These are phyloP conservation scores for Podaxis pistillaris DNA, from an alignment of 768 basidiomycete genomes.

Conservation along the genomic window DNA sequence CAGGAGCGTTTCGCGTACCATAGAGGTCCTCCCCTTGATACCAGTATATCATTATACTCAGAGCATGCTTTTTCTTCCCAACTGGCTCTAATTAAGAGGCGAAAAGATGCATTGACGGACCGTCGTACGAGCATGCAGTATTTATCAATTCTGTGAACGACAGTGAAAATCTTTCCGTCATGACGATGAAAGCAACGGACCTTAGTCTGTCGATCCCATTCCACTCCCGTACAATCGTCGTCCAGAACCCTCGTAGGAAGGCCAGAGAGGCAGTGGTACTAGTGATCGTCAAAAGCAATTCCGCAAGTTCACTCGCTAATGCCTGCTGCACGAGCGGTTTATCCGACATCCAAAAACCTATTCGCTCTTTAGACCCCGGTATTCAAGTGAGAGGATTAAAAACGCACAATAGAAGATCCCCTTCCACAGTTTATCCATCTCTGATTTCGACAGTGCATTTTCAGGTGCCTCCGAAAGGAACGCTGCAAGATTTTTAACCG, in stretches of 20 bases:
- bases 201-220: constrained; percentile 85
- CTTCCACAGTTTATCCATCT: constrained; percentile 96
- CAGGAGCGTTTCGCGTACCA: constrained; percentile 49
- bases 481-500: constrained; percentile 70
- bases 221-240: constrained; percentile 89
- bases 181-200: constrained; percentile 39
- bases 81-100: constrained; percentile 64
- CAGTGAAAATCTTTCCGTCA: constrained; percentile 7
- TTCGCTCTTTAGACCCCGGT: background rate
- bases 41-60: constrained; percentile 71
- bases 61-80: constrained; percentile 62
- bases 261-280: constrained; percentile 56
- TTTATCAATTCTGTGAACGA: constrained; percentile 79
- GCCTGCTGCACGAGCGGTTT: constrained; percentile 96
- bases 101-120: constrained; percentile 84
- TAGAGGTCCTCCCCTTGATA: constrained; percentile 70
- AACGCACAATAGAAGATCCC: constrained; percentile 92
- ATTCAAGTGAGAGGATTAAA: background rate
- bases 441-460: constrained; percentile 61
- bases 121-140: constrained; percentile 93
- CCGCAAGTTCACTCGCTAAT: constrained; percentile 81
- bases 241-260: constrained; percentile 92
- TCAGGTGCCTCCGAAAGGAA: constrained; percentile 74
- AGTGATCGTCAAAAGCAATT: constrained; percentile 71
- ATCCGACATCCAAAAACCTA: constrained; percentile 99